Evolutionary conservation across 2,329 filamentous ascomycete genomes (phyloP).

Genomic region (Clarireedia monteithiana): DNA sequence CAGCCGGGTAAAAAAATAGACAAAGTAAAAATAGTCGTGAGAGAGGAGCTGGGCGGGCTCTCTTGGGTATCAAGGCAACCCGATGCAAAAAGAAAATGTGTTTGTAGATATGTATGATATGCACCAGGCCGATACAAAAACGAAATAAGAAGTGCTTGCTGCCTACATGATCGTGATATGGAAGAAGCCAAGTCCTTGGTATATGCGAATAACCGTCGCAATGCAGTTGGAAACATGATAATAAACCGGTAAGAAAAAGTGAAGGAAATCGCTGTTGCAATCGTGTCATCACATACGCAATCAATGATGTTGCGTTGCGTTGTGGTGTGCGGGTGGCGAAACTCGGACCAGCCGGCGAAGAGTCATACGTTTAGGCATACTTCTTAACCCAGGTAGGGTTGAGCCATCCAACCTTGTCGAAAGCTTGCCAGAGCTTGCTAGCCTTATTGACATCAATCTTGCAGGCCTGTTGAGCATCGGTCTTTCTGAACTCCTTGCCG

Average conservation of each 20-base stretch:
- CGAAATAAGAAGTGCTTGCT: constrained; percentile 5
- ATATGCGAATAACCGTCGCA: constrained; percentile 19
- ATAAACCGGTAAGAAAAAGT: neutral
- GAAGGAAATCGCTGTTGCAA: neutral
- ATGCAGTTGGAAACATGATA: constrained; percentile 13
- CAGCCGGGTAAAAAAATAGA: constrained; percentile 1
- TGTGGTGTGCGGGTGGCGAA: constrained; percentile 1
- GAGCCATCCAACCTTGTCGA: constrained; percentile 81
- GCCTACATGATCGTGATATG: constrained; percentile 11
- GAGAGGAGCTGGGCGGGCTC: constrained; percentile 29
- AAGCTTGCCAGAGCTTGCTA: constrained; percentile 84
- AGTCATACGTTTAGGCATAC: constrained; percentile 12
- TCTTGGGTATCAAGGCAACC: constrained; percentile 26
- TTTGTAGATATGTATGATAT: constrained; percentile 8
- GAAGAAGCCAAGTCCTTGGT: constrained; percentile 13
- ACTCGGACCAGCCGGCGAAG: constrained; percentile 5
- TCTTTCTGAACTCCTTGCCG: constrained; percentile 86
- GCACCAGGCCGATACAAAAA: constrained; percentile 13
- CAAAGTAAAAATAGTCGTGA: constrained; percentile 7
- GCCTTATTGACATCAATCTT: constrained; percentile 98
- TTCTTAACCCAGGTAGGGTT: constrained; percentile 21
- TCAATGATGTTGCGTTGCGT: neutral
- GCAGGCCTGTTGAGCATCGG: constrained; percentile 91
- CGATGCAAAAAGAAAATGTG: constrained; percentile 20
- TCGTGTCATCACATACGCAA: constrained; percentile 1